Evolutionary conservation across 2,329 filamentous ascomycete genomes (phyloP), one percentile per base, ranked within the genome.

Genomic region (Didymella arachidicola): DNA sequence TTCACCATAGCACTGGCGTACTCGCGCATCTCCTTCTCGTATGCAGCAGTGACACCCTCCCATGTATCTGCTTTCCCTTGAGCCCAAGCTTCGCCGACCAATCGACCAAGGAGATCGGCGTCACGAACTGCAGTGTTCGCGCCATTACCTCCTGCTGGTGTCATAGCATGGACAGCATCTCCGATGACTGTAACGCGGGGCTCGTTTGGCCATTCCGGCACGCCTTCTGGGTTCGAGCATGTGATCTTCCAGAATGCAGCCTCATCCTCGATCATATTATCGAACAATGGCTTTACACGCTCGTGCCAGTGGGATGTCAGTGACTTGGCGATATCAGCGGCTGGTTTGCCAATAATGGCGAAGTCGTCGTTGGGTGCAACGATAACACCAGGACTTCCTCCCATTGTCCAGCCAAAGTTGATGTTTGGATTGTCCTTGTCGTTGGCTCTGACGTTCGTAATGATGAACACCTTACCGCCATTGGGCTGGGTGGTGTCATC

Each of bases 211-310:
- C 87, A 89, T 43, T 83, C 79, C 0, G 87, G 86, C 0, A 89
- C 84, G 1, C 86, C 86, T 0, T 78, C 78, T 0, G 86, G 86
- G 0, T 80, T 82, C 0, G 85, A 87, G 63, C 85, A 88, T 2
- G 86, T 88, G 46, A 89, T 88, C 65, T 87, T 89, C 85, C 86
- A 88, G 63, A 89, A 89, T 0, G 87, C 86, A 0, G 86, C 83
- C 62, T 89, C 84, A 0, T 72, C 62, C 54, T 82, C 83, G 5
- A 77, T 70, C 83, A 88, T 87, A 34, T 86, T 65, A 6, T 87
- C 84, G 58, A 89, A 83, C 0, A 89, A 72, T 1, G 85, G 80
- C 68, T 79, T 82, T 44, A 89, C 73, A 2, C 81, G 79, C 12
- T 82, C 78, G 67, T 87, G 79, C 87, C 86, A 89, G 32, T 83